Evolutionary conservation across 441 rosid species (phyloP).

Genomic region (Daphne laureola): DNA sequence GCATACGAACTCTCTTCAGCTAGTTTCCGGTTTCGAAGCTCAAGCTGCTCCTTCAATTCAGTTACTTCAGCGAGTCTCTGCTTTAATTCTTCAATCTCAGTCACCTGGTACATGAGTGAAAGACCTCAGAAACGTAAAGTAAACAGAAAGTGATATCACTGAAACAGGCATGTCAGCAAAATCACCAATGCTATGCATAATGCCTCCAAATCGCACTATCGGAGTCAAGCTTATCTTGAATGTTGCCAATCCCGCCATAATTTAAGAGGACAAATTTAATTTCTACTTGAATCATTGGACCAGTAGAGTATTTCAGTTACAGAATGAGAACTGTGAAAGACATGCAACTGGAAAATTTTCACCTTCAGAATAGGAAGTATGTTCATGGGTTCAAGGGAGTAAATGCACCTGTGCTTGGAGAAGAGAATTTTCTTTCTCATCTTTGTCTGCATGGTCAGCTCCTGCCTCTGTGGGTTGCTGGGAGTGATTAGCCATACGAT

Average conservation of each 20-base stretch:
- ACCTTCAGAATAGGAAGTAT: slow-evolving; percentile 5
- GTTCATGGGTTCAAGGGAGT: slow-evolving; percentile 6
- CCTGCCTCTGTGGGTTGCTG: slow-evolving; percentile 29
- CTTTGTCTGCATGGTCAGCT: slow-evolving; percentile 27
- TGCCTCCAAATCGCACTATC: too few species aligned
- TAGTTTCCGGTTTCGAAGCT: slow-evolving; percentile 57
- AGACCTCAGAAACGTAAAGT: background rate
- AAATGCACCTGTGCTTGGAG: slow-evolving; percentile 48
- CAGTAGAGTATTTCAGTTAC: too few species aligned
- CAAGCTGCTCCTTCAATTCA: slow-evolving; percentile 57
- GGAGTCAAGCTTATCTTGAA: too few species aligned
- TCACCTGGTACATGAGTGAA: slow-evolving; percentile 31
- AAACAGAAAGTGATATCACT: background rate
- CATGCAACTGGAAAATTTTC: slow-evolving; percentile 9
- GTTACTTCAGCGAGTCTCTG: slow-evolving; percentile 43
- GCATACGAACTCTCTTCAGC: slow-evolving; percentile 94
- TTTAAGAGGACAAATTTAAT: too few species aligned
- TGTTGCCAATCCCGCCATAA: too few species aligned
- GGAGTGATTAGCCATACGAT: slow-evolving; percentile 29
- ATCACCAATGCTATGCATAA: too few species aligned
- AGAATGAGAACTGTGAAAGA: background rate
- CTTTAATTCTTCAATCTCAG: slow-evolving; percentile 69
- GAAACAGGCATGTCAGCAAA: too few species aligned
- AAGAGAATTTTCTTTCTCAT: slow-evolving; percentile 29
- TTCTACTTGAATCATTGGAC: too few species aligned